Evolutionary conservation across 495 filamentous ascomycete species (phyloP).

Genomic region (Parathielavia hyrcaniae): DNA sequence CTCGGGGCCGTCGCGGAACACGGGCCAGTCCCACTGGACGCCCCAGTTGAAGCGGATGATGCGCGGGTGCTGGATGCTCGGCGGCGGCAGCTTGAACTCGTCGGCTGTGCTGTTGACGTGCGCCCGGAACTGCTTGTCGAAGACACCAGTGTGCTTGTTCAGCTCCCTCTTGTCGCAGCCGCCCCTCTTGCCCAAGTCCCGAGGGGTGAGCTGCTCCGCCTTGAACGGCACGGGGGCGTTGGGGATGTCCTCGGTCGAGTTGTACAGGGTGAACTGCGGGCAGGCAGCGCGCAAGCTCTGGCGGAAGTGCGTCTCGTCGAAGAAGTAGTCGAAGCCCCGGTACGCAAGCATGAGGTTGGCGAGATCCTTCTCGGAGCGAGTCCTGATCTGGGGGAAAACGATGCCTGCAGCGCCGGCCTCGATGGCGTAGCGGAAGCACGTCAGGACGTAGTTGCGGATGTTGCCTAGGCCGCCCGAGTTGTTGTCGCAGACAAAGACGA

Average conservation of each 20-base stretch:
- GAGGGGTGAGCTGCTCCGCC: constrained; percentile 38
- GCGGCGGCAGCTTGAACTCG: constrained; percentile 25
- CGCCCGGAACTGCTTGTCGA: constrained; percentile 31
- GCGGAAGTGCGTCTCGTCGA: constrained; percentile 42
- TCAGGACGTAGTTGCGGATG: constrained; percentile 49
- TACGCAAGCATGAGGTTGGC: constrained; percentile 31
- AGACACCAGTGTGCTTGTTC: constrained; percentile 43
- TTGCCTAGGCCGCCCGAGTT: constrained; percentile 50
- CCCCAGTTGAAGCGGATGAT: constrained; percentile 41
- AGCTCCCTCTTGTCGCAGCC: constrained; percentile 42
- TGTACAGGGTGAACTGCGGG: constrained; percentile 40
- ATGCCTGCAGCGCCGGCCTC: constrained; percentile 44
- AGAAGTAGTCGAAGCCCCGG: constrained; percentile 41
- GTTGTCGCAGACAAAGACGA: constrained; percentile 46
- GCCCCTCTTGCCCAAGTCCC: constrained; percentile 34
- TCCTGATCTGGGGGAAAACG: constrained; percentile 40
- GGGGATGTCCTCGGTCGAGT: constrained; percentile 34
- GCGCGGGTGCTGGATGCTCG: constrained; percentile 30
- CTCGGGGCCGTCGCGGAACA: constrained; percentile 40
- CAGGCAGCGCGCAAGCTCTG: constrained; percentile 32
- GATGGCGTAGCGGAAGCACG: constrained; percentile 45
- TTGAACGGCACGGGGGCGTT: constrained; percentile 27
- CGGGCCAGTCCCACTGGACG: constrained; percentile 42
- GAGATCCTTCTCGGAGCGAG: constrained; percentile 30
- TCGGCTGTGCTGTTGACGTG: constrained; percentile 24